Base-by-base conservation (phyloP, 164 flowering plant species). In the Kingdonia uniflora region DNA sequence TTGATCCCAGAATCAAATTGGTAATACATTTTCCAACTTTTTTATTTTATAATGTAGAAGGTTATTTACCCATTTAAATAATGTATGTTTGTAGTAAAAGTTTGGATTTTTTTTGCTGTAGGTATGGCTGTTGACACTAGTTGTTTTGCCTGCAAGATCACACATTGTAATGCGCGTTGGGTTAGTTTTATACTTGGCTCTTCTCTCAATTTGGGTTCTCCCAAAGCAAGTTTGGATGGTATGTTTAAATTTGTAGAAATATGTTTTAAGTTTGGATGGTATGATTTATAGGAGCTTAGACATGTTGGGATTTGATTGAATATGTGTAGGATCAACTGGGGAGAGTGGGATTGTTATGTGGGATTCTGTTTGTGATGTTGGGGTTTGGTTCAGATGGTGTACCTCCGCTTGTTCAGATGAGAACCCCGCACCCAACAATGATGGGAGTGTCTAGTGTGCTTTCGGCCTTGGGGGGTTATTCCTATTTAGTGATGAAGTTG, bases 1-100 rank as follows among this genome's bases (percentile, higher is more conserved):
- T 94, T 25, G 96, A 94, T 54, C 85, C 96, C 48, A 74, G 99
- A 72, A 71, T 87, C 62, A 94, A 94, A 71, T 57, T 94, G 96
- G 99, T 89, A n/a, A n/a, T n/a, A n/a, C n/a, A n/a, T n/a, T n/a
- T n/a, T n/a, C n/a, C n/a, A 62, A 46, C 42, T 42, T 23, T n/a
- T n/a, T n/a, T n/a, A n/a, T n/a, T n/a, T n/a, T n/a, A n/a, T n/a
- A n/a, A n/a, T n/a, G n/a, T n/a, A n/a, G n/a, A n/a, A n/a, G n/a
- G n/a, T n/a, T n/a, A n/a, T n/a, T n/a, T n/a, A n/a, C n/a, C n/a
- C n/a, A n/a, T n/a, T n/a, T n/a, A n/a, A n/a, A n/a, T n/a, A n/a
- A n/a, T n/a, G n/a, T n/a, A n/a, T n/a, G n/a, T n/a, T n/a, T n/a
- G n/a, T n/a, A n/a, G n/a, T n/a, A n/a, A n/a, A n/a, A n/a, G n/a